Conservation (phyloP, 106 monocot genomes). For the Alisma plantagoaquatica region DNA sequence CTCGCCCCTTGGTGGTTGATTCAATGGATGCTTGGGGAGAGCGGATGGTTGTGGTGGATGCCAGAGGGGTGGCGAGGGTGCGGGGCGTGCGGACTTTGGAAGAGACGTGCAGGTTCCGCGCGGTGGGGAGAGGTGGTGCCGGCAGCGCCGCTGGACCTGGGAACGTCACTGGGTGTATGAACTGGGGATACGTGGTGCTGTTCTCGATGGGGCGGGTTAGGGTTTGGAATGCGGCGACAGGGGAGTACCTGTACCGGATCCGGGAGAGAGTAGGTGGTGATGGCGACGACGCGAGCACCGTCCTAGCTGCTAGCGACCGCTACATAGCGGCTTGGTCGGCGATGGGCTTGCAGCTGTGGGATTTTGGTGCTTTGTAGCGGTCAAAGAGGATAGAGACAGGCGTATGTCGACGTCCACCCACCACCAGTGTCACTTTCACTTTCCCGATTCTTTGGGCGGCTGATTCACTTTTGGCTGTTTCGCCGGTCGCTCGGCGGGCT, state of each 20-base stretch:
- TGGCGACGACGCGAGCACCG: not conserved
- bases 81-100: constrained; percentile 11
- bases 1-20: constrained; percentile 7
- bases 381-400: not conserved
- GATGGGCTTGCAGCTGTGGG: constrained; percentile 48
- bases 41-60: constrained; percentile 30
- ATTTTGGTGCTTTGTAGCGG: constrained; percentile 27
- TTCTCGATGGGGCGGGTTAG: constrained; percentile 13
- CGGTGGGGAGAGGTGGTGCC: constrained; percentile 12
- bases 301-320: constrained; percentile 22
- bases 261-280: constrained; percentile 23
- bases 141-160: not conserved
- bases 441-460: too few relatives aligned
- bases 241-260: constrained; percentile 36
- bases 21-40: constrained; percentile 30
- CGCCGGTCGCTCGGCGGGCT: too few relatives aligned
- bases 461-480: too few relatives aligned
- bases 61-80: constrained; percentile 25
- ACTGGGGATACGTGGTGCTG: constrained; percentile 45
- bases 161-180: constrained; percentile 21
- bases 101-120: constrained; percentile 25
- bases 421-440: too few relatives aligned
- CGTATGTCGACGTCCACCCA: too few relatives aligned
- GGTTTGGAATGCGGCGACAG: constrained; percentile 31
- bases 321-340: constrained; percentile 30